These are phyloP conservation scores for Lentinula aciculospora DNA, from an alignment of 768 basidiomycete genomes.

Conservation along the genomic window DNA sequence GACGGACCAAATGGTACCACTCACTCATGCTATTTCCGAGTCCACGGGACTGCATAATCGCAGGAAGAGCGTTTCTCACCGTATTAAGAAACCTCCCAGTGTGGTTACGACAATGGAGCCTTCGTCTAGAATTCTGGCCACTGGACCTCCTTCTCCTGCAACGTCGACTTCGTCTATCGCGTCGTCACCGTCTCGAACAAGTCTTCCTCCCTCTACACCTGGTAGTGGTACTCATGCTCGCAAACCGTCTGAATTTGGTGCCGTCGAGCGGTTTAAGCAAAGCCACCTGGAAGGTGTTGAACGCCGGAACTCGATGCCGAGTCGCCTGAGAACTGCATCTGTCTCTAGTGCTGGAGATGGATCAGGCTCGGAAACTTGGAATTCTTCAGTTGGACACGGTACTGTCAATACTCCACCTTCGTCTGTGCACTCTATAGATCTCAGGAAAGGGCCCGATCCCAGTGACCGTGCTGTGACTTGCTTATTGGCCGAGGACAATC, in stretches of 20 bases:
- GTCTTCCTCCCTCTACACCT: constrained; percentile 66
- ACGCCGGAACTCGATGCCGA: constrained; percentile 80
- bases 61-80: constrained; percentile 76
- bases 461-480: constrained; percentile 88
- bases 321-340: constrained; percentile 81
- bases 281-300: constrained; percentile 74
- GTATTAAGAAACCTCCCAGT: constrained; percentile 76
- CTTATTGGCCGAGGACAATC: constrained; percentile 94
- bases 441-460: constrained; percentile 72
- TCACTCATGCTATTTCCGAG: constrained; percentile 69
- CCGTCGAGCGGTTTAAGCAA: constrained; percentile 84
- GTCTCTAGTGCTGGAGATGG: constrained; percentile 79
- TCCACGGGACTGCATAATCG: constrained; percentile 52
- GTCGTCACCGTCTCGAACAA: constrained; percentile 80
- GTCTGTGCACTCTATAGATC: constrained; percentile 80
- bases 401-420: constrained; percentile 68
- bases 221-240: constrained; percentile 58
- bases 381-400: constrained; percentile 48
- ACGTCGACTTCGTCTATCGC: constrained; percentile 89
- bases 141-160: constrained; percentile 88
- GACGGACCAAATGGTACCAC: constrained; percentile 81
- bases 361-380: constrained; percentile 73
- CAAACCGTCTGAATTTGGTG: constrained; percentile 86
- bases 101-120: constrained; percentile 66
- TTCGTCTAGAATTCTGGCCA: constrained; percentile 44